Evolutionary conservation across 2,329 filamentous ascomycete species (phyloP).

Genomic region (Plectosphaerella cucumerina): DNA sequence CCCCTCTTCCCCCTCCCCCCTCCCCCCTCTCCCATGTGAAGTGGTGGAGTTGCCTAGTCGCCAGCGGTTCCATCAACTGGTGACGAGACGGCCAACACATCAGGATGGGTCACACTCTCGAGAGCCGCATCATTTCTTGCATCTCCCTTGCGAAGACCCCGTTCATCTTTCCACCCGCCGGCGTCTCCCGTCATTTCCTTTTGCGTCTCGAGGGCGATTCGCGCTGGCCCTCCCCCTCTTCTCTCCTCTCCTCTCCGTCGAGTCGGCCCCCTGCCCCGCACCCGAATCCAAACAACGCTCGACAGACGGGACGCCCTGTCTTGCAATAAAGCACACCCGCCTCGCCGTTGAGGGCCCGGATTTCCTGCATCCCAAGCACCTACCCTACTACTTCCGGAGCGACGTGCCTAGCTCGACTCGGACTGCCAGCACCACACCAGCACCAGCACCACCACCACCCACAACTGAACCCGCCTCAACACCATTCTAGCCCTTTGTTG

Average conservation of each 20-base stretch:
- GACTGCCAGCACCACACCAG: too few relatives aligned
- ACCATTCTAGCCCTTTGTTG: constrained; percentile 6
- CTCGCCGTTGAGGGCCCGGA: constrained; percentile 52
- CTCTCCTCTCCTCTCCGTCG: neutral
- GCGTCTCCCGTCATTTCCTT: constrained; percentile 28
- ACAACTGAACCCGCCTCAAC: constrained; percentile 19
- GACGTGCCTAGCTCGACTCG: constrained; percentile 41
- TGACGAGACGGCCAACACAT: constrained; percentile 86
- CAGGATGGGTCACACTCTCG: constrained; percentile 67
- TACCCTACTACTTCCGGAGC: constrained; percentile 26
- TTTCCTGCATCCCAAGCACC: constrained; percentile 39
- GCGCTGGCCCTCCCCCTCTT: neutral
- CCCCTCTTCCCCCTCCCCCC: too few relatives aligned
- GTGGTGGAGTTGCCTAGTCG: constrained; percentile 61
- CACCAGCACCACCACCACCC: constrained; percentile 31
- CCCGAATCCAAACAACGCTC: too few relatives aligned
- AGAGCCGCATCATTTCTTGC: constrained; percentile 65
- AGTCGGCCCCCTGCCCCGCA: constrained; percentile 44
- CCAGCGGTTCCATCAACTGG: constrained; percentile 70
- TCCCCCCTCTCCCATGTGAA: constrained; percentile 36
- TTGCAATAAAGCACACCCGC: constrained; percentile 63
- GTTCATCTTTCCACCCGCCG: constrained; percentile 32
- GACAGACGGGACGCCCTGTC: constrained; percentile 17
- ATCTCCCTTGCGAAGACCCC: constrained; percentile 31
- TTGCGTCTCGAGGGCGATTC: constrained; percentile 30